phyloP scores from a whole-genome alignment of 192 early-diverging fungal species.

The Coemansia sp. region DNA sequence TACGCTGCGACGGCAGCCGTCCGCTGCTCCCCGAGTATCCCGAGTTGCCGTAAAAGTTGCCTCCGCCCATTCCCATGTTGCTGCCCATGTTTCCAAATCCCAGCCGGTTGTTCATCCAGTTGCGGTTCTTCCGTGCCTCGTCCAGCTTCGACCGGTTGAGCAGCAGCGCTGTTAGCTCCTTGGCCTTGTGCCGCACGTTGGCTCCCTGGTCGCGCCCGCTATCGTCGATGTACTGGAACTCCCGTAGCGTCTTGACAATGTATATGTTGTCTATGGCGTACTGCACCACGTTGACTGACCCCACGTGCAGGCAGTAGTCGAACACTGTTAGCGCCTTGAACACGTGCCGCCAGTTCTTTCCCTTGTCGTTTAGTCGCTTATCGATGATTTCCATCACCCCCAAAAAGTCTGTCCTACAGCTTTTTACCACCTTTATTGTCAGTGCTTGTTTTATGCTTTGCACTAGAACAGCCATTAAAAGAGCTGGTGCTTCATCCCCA shows the following conservation, averaged over 20 bases:
- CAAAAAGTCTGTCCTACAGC: conserved; percentile 74
- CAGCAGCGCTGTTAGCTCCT: conserved; percentile 81
- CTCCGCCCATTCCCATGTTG: conserved; percentile 20
- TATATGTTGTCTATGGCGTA: conserved; percentile 89
- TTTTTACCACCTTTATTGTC: no score
- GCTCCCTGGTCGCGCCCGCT: conserved; percentile 85
- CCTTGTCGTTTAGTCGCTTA: conserved; percentile 95
- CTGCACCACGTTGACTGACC: conserved; percentile 80
- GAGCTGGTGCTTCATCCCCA: no score
- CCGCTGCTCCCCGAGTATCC: conserved; percentile 42
- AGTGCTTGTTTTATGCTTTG: no score
- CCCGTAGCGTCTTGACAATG: conserved; percentile 92
- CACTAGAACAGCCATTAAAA: no score
- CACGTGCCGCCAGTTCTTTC: conserved; percentile 98
- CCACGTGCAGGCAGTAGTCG: conserved; percentile 80
- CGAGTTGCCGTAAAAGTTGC: conserved; percentile 14
- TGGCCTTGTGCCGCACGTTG: conserved; percentile 92
- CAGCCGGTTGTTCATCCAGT: conserved; percentile 65
- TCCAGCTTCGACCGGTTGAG: conserved; percentile 74
- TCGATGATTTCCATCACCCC: conserved; percentile 99
- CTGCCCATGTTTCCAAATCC: conserved; percentile 27
- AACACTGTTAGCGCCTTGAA: conserved; percentile 89
- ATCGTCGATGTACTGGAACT: conserved; percentile 96
- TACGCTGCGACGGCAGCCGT: conserved; percentile 19
- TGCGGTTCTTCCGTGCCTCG: conserved; percentile 68